Evolutionary conservation across 2,329 filamentous ascomycete species (phyloP), one percentile per base, ranked within the genome.

Genomic region (Alternaria dauci): DNA sequence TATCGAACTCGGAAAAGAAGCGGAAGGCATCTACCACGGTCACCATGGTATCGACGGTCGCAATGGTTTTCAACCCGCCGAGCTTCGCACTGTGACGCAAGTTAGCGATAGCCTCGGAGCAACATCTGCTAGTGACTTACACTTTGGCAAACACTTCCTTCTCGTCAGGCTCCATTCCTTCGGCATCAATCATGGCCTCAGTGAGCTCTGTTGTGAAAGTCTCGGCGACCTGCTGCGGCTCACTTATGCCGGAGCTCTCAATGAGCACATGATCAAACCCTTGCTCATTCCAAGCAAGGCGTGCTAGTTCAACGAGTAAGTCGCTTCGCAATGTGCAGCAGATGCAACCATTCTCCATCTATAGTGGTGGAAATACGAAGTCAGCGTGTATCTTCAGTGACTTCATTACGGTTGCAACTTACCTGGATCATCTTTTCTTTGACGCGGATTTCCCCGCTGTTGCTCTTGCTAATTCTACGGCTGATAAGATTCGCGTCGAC

Each of bases 241-340:
- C 89, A 66, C 89, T 91, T 63, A 92, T 90, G 0, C 90, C 88
- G 2, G 85, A 89, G 71, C 88, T 91, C 75, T 92, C 89, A 42
- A 91, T 89, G 39, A 91, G 81, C 26, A 92, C 86, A 72, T 92
- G 92, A 72, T 92, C 88, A 38, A 92, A 89, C 51, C 84, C 80
- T 18, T 87, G 83, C 1, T 87, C 65, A 38, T 68, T 82, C 70
- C 88, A 85, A 0, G 89, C 84, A 1, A 92, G 81, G 1, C 84
- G 84, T 0, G 89, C 89, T 0, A 92, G 83, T 72, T 92, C 90
- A 60, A 90, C 86, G 0, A 93, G 83, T 1, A 92, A 78, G 57
- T 92, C 90, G 1, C 89, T 89, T 4, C 90, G 87, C 0, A 92
- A 81, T 0, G 89, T 92, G 68, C 90, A 93, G 80, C 90, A 93